A percentile compares a stretch with the other conserved stretches of the same genome.
These are phyloP conservation scores for Hyphopichia wangnamkhiaoensis DNA, from an alignment of 1,139 yeast species.

Conservation along the genomic window DNA sequence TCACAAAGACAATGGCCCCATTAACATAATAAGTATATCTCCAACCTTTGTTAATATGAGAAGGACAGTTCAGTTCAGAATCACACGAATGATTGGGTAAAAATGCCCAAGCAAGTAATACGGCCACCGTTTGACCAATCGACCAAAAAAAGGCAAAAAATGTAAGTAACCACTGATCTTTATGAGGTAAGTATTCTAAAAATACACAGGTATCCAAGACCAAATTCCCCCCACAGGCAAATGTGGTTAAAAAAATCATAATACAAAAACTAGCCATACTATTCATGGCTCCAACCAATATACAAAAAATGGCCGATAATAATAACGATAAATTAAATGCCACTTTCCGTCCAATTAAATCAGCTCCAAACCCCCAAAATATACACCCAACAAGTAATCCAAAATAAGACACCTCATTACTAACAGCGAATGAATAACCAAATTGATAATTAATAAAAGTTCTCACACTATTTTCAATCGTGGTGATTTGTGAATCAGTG, in stretches of 20 bases:
- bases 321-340: constrained; percentile 58
- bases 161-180: constrained; percentile 54
- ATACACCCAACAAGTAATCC: constrained; percentile 61
- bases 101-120: constrained; percentile 58
- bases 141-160: constrained; percentile 66
- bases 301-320: constrained; percentile 50
- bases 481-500: constrained; percentile 58
- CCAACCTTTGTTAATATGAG: constrained; percentile 57
- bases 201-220: constrained; percentile 63
- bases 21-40: constrained; percentile 57
- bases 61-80: constrained; percentile 40
- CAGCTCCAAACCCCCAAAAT: constrained; percentile 61
- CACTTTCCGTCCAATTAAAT: constrained; percentile 55
- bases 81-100: constrained; percentile 51
- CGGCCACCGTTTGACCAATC: constrained; percentile 58
- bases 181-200: constrained; percentile 56
- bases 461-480: constrained; percentile 39
- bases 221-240: constrained; percentile 61
- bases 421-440: constrained; percentile 33
- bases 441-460: constrained; percentile 45
- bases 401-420: constrained; percentile 26
- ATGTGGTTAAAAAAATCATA: constrained; percentile 46
- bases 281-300: constrained; percentile 54
- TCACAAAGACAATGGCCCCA: constrained; percentile 52
- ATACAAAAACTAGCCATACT: constrained; percentile 51